A percentile compares a stretch with the other conserved stretches of the same genome.
These are phyloP conservation scores for Suillus bovinus DNA, from an alignment of 768 basidiomycete species.

Conservation along the genomic window DNA sequence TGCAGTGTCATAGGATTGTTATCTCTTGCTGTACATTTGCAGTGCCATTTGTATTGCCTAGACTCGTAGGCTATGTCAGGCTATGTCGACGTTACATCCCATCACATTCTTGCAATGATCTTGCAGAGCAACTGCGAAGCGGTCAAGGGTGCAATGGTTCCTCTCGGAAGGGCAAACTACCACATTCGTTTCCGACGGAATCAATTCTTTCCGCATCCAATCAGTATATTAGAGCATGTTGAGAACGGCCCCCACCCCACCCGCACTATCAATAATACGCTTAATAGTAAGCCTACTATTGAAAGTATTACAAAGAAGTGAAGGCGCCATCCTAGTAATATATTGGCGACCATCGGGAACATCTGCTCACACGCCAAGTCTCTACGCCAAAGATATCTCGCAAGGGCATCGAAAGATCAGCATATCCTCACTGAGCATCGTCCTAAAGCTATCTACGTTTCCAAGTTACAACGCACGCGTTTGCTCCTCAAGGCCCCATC, in stretches of 20 bases:
- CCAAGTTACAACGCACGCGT: background rate
- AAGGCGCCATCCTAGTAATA: background rate
- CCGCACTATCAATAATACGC: background rate
- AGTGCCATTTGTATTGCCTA: background rate
- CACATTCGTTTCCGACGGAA: background rate
- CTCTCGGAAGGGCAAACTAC: background rate
- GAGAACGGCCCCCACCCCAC: background rate
- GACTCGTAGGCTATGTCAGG: background rate
- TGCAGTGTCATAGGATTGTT: background rate
- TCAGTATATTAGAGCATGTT: background rate
- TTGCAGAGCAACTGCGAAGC: background rate
- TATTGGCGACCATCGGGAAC: background rate
- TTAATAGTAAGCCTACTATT: background rate
- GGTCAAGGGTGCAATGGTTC: slow-evolving; percentile 1
- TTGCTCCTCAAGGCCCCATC: background rate
- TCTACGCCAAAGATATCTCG: background rate
- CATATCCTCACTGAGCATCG: background rate
- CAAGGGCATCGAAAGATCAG: too few relatives aligned
- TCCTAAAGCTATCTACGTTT: too few relatives aligned
- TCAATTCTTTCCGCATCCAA: background rate
- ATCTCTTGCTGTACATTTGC: background rate
- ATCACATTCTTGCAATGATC: too few relatives aligned
- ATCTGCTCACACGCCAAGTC: background rate
- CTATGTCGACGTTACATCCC: background rate
- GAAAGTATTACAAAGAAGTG: background rate